Evolutionary conservation across 306 rosid genomes (phyloP), one percentile per base, ranked within the genome.

Genomic region (Sicyos edulis): DNA sequence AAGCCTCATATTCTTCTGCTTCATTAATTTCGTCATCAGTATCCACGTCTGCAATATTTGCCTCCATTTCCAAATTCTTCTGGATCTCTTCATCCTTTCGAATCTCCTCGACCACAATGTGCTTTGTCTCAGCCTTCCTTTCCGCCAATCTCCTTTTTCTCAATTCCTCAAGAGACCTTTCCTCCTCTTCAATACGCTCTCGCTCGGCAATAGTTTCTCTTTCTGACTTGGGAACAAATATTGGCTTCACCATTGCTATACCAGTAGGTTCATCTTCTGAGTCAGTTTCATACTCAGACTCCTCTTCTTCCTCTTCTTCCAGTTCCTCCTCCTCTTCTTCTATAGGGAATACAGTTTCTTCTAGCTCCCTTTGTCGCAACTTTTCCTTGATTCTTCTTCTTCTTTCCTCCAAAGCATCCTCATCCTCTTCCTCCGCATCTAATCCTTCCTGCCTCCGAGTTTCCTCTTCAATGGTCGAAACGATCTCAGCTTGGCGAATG

Each of bases 1-100:
- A 93, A 79, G 93, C 95, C 74, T 93, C 98, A 55, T 90, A 93
- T 76, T 93, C 96, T 79, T 93, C 96, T 57, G 97, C 97, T 86
- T 93, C 97, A 4, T 93, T 93, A 13, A 85, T 15, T 79, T 93
- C 98, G 68, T 93, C 98, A 85, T 90, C 97, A n/a, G 97, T 93
- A 75, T 90, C 98, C 32, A 93, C 86, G 70, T 93, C 98, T 51
- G 88, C 98, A 83, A 88, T 83, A 77, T 89, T 88, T 3, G 96
- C 97, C 71, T 90, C 98, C 83, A 82, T 77, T 74, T 93, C 98
- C 80, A 88, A 1, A 80, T 89, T 89, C 75, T 86, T 93, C 83
- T 90, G 95, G 63, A 93, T 90, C 77, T 90, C 95, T 76, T 71
- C 84, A 77, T 90, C 98, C 82, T 93, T 90, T 32, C 95, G 78